Evolutionary conservation across 2,329 filamentous ascomycete genomes (phyloP).

Genomic region (Monosporascus ibericus): DNA sequence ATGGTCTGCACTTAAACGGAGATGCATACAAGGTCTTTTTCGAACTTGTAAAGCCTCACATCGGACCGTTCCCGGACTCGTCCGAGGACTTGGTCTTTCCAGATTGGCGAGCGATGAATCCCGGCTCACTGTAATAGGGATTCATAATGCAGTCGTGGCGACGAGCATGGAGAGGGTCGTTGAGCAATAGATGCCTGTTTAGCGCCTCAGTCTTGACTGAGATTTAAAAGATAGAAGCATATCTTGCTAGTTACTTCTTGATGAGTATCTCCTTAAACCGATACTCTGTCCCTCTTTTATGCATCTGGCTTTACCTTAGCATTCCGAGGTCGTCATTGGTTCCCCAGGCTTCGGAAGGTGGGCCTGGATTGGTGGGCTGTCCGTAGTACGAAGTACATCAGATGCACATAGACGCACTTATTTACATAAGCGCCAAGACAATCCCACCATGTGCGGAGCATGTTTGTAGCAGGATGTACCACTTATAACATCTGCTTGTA

Average conservation of each 20-base stretch:
- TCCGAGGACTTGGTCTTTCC: constrained; percentile 37
- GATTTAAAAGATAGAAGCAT: not conserved
- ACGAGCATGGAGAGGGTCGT: too few species aligned
- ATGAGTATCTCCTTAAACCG: not conserved
- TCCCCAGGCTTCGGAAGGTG: too few species aligned
- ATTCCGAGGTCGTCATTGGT: too few species aligned
- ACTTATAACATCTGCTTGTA: not conserved
- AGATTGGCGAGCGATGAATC: constrained; percentile 34
- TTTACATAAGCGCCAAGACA: too few species aligned
- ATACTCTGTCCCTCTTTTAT: not conserved
- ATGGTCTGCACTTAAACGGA: constrained; percentile 52
- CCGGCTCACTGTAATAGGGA: constrained; percentile 11
- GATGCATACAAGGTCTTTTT: constrained; percentile 49
- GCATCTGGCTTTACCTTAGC: not conserved
- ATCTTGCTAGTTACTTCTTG: not conserved
- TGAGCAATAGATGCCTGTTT: too few species aligned
- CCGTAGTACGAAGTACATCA: too few species aligned
- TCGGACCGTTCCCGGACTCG: constrained; percentile 32
- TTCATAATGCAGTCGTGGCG: too few species aligned
- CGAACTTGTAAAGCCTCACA: constrained; percentile 39
- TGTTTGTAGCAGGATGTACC: too few species aligned
- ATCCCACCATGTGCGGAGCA: too few species aligned
- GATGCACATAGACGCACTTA: too few species aligned
- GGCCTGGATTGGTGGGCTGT: too few species aligned
- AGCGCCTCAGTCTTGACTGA: not conserved